Percentiles rank a stretch among this genome's conserved stretches.
Conservation (phyloP, 169 alveolate genomes). For the Plasmodium relictum region DNA sequence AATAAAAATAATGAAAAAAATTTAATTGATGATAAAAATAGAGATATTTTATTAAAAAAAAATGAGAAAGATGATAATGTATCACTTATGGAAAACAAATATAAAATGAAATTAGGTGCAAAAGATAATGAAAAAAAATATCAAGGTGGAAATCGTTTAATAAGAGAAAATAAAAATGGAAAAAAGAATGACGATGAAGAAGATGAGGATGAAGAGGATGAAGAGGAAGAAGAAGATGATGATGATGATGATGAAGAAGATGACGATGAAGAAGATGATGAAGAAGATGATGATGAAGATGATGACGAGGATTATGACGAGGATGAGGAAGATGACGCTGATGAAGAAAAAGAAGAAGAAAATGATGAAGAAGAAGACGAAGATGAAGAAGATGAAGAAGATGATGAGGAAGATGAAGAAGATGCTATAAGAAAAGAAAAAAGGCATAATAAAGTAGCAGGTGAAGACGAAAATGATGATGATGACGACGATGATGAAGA, state of each 20-base stretch:
- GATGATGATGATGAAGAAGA: slow-evolving; percentile 8
- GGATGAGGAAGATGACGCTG: slow-evolving; percentile 2
- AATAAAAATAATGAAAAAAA: slow-evolving; percentile 24
- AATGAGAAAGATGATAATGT: not conserved
- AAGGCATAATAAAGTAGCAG: not conserved
- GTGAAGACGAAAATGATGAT: not conserved
- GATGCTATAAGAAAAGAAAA: not conserved
- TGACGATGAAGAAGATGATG: slow-evolving; percentile 6
- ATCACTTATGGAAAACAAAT: not conserved
- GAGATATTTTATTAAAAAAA: not conserved
- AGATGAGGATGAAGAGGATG: slow-evolving; percentile 6
- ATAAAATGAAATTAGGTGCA: slow-evolving; percentile 1
- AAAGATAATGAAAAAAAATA: slow-evolving; percentile 4
- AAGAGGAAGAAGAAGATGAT: not conserved
- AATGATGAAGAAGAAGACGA: not conserved
- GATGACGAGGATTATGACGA: slow-evolving; percentile 10
- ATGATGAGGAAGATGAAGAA: not conserved
- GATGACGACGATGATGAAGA: not conserved
- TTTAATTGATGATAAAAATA: too few relatives aligned
- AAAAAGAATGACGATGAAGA: slow-evolving; percentile 7
- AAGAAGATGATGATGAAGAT: slow-evolving; percentile 7
- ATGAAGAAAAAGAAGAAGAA: not conserved
- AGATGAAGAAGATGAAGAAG: not conserved
- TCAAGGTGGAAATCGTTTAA: not conserved
- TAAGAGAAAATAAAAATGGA: too few relatives aligned